These are phyloP conservation scores for Mycena capillaripes DNA, from an alignment of 768 basidiomycete species.

Conservation along the genomic window DNA sequence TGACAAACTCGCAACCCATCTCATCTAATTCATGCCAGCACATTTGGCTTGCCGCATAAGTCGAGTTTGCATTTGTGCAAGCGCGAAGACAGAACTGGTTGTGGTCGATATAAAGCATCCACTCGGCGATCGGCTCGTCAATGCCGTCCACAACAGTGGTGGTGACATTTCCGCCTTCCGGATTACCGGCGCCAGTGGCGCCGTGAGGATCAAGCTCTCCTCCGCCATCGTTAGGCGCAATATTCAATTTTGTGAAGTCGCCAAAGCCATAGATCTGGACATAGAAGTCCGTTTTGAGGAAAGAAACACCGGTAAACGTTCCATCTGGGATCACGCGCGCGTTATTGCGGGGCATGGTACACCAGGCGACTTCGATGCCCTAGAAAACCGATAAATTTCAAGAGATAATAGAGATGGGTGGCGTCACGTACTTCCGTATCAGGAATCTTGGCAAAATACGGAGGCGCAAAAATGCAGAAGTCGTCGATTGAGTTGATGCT, in stretches of 20 bases:
- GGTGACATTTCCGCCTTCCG: constrained; percentile 60
- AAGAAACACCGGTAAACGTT: background rate
- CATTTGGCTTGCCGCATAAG: constrained; percentile 46
- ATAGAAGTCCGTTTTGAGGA: constrained; percentile 48
- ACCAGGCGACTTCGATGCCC: constrained; percentile 26
- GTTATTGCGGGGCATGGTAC: constrained; percentile 21
- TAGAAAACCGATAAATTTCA: background rate
- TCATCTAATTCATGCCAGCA: constrained; percentile 39
- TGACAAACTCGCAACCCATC: constrained; percentile 60
- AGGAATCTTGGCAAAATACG: background rate
- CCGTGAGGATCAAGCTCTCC: constrained; percentile 63
- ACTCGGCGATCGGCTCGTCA: constrained; percentile 54
- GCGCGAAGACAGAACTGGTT: constrained; percentile 57
- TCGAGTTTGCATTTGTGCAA: constrained; percentile 57
- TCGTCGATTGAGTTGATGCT: constrained; percentile 30
- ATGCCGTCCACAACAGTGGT: constrained; percentile 52
- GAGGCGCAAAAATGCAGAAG: constrained; percentile 24
- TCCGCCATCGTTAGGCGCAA: constrained; percentile 53
- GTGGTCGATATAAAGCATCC: constrained; percentile 58
- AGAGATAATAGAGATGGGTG: no score
- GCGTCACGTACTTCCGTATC: no score
- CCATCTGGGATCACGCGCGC: constrained; percentile 27
- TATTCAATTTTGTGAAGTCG: constrained; percentile 56
- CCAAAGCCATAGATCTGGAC: constrained; percentile 59
- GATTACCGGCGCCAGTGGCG: constrained; percentile 55